A percentile compares a stretch with the other conserved stretches of the same genome.
These are phyloP conservation scores for Drechslerella dactyloides DNA, from an alignment of 2,329 filamentous ascomycete species.

Conservation along the genomic window DNA sequence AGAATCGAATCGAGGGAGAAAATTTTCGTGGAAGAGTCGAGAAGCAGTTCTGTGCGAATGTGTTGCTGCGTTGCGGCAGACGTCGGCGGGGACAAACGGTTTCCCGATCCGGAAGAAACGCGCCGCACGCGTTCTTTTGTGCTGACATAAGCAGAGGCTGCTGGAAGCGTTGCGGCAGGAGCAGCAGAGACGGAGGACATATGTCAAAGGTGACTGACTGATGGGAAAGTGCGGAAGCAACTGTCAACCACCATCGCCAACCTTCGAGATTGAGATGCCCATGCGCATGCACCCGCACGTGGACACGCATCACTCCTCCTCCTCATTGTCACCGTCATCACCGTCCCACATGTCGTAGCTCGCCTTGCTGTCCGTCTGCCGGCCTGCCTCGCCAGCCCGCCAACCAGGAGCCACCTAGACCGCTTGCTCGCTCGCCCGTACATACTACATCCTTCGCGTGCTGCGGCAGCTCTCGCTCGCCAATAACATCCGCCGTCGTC, in stretches of 20 bases:
- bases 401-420: no score
- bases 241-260: no score
- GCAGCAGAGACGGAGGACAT: no score
- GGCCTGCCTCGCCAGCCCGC: background rate
- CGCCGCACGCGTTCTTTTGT: background rate
- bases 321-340: background rate
- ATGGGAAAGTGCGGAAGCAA: no score
- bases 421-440: no score
- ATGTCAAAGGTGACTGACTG: no score
- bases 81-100: conserved; percentile 5
- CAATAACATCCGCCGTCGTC: conserved; percentile 5
- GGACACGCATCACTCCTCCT: no score
- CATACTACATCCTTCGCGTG: no score
- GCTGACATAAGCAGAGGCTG: background rate
- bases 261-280: no score
- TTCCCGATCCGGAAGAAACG: background rate
- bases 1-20: conserved; percentile 10
- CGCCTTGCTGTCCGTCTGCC: background rate
- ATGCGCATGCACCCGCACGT: no score
- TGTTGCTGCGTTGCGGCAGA: conserved; percentile 11
- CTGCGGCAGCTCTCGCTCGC: background rate
- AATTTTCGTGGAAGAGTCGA: conserved; percentile 43
- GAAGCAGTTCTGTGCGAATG: conserved; percentile 25
- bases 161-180: no score
- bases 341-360: background rate